Conservation (phyloP, 2,329 filamentous ascomycete species). For the Xylaria multiplex region DNA sequence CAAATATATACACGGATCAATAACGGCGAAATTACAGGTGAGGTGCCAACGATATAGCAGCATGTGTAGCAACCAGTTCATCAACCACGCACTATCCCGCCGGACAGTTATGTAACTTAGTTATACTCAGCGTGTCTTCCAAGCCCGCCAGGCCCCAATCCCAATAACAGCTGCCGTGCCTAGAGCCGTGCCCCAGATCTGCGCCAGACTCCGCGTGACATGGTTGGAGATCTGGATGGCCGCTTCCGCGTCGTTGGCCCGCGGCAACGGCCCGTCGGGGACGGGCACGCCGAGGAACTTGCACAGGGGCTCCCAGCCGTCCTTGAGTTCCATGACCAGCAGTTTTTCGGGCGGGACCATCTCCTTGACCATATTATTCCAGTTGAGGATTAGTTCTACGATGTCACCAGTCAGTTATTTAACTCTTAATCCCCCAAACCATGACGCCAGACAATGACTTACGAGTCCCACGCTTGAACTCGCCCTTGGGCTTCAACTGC, state of each 20-base stretch:
- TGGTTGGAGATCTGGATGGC: slow-evolving; percentile 31
- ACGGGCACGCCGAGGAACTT: slow-evolving; percentile 40
- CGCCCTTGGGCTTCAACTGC: slow-evolving; percentile 20
- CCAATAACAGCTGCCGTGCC: slow-evolving; percentile 23
- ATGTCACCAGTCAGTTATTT: background rate
- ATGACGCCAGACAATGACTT: slow-evolving; percentile 5
- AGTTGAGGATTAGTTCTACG: slow-evolving; percentile 29
- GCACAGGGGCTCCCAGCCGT: slow-evolving; percentile 45
- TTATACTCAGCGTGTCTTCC: slow-evolving; percentile 24
- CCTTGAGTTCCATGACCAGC: slow-evolving; percentile 43
- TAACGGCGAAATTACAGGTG: no score
- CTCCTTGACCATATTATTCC: slow-evolving; percentile 33
- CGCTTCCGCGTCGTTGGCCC: slow-evolving; percentile 44
- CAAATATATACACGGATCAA: background rate
- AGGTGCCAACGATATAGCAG: no score
- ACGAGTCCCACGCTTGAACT: slow-evolving; percentile 22
- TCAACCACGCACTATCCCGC: background rate
- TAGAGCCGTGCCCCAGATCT: slow-evolving; percentile 31
- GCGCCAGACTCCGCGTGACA: slow-evolving; percentile 28
- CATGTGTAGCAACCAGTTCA: background rate
- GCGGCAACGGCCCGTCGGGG: slow-evolving; percentile 41
- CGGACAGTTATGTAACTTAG: background rate
- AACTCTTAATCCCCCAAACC: background rate
- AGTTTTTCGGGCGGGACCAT: slow-evolving; percentile 39
- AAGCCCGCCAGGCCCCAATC: slow-evolving; percentile 25